Evolutionary conservation across 768 basidiomycete species (phyloP).

Genomic region (Pulveroboletus sp.): DNA sequence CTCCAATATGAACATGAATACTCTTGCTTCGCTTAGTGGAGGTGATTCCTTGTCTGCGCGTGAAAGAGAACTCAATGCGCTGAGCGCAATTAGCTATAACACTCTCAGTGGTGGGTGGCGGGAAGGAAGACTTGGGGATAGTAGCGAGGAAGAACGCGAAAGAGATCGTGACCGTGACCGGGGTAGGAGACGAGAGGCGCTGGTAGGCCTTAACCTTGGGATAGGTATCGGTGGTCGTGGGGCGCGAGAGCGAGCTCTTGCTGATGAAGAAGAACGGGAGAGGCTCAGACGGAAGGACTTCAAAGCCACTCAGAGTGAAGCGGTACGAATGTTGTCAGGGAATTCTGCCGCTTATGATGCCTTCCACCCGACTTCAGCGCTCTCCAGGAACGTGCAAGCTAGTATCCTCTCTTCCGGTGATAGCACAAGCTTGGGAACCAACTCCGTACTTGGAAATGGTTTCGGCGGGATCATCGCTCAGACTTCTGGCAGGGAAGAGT

Average conservation of each 20-base stretch:
- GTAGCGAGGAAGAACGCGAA: conserved; percentile 35
- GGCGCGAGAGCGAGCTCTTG: conserved; percentile 57
- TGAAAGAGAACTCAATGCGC: conserved; percentile 44
- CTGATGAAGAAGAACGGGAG: conserved; percentile 52
- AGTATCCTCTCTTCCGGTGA: conserved; percentile 22
- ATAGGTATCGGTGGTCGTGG: conserved; percentile 38
- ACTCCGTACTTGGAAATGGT: conserved; percentile 20
- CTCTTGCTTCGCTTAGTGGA: conserved; percentile 21
- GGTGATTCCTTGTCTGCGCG: conserved; percentile 33
- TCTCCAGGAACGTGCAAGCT: conserved; percentile 25
- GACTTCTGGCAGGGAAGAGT: conserved; percentile 23
- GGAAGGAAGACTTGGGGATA: conserved; percentile 33
- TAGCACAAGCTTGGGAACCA: conserved; percentile 10
- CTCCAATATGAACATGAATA: conserved; percentile 23
- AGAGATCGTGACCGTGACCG: conserved; percentile 45
- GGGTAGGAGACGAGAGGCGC: conserved; percentile 38
- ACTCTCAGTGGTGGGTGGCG: conserved; percentile 30
- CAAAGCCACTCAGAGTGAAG: conserved; percentile 35
- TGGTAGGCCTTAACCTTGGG: conserved; percentile 38
- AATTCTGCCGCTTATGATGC: conserved; percentile 63
- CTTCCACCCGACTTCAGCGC: conserved; percentile 58
- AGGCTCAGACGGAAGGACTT: conserved; percentile 51
- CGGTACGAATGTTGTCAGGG: conserved; percentile 36
- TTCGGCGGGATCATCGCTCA: conserved; percentile 27
- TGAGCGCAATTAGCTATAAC: conserved; percentile 46